phyloP scores from a whole-genome alignment of 2,329 filamentous ascomycete species.

The Teratosphaeria zuluensis region DNA sequence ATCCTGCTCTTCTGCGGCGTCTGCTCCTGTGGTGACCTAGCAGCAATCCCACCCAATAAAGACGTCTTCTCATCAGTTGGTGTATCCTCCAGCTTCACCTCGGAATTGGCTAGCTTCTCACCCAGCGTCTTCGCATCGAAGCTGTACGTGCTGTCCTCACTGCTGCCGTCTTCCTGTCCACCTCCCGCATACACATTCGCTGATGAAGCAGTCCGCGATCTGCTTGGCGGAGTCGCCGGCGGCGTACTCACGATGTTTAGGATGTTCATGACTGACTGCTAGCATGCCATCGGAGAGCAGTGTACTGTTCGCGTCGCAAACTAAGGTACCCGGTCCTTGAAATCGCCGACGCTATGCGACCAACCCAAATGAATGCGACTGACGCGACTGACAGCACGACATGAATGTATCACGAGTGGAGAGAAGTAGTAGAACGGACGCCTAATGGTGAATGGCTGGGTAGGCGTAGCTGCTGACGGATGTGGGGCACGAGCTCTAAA shows the following conservation, averaged over 20 bases:
- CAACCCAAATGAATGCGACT: neutral
- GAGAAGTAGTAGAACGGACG: neutral
- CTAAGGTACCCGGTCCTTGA: neutral
- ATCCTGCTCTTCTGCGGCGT: constrained; percentile 5
- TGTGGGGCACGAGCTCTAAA: neutral
- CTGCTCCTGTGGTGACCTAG: constrained; percentile 1
- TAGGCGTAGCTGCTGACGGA: neutral
- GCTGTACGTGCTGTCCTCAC: constrained; percentile 4
- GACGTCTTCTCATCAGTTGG: constrained; percentile 56
- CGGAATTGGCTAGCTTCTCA: constrained; percentile 9
- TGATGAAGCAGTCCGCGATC: constrained; percentile 34
- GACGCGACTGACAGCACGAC: neutral
- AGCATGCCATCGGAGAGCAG: constrained; percentile 6
- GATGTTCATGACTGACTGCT: constrained; percentile 70
- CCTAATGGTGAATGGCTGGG: neutral
- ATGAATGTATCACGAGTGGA: neutral
- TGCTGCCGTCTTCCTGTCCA: constrained; percentile 4
- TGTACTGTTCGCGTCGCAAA: neutral
- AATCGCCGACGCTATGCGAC: neutral
- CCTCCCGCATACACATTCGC: constrained; percentile 9
- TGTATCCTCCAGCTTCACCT: constrained; percentile 5
- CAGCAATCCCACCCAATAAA: constrained; percentile 39
- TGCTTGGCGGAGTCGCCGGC: constrained; percentile 46
- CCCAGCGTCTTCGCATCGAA: constrained; percentile 14
- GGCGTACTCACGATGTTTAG: constrained; percentile 84